A percentile compares a stretch with the other conserved stretches of the same genome.
Conservation (phyloP, 2,329 filamentous ascomycete genomes). For the Madurella mycetomatis region DNA sequence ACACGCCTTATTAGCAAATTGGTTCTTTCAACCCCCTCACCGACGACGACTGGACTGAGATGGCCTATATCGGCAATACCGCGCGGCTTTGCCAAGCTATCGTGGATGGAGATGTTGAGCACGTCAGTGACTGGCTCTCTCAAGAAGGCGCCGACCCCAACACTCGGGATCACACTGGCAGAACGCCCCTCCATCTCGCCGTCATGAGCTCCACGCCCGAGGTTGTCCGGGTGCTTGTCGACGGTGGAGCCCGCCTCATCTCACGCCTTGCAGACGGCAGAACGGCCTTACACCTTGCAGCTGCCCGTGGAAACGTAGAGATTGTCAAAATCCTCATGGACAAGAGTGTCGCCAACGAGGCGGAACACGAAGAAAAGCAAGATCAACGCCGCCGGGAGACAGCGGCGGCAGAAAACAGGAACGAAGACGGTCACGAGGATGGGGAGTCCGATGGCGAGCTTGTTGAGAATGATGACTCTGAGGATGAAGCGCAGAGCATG, state of each 20-base stretch:
- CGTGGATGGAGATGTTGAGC: slow-evolving; percentile 65
- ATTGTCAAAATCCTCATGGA: slow-evolving; percentile 70
- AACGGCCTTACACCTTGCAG: slow-evolving; percentile 79
- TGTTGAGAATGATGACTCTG: slow-evolving; percentile 41
- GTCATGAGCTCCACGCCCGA: slow-evolving; percentile 63
- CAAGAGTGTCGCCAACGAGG: slow-evolving; percentile 71
- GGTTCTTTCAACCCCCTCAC: slow-evolving; percentile 75
- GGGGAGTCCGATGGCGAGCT: slow-evolving; percentile 43
- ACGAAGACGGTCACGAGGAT: slow-evolving; percentile 29
- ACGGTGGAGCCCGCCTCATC: slow-evolving; percentile 67
- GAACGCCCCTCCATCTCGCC: slow-evolving; percentile 75
- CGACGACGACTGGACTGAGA: slow-evolving; percentile 81
- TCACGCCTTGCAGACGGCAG: slow-evolving; percentile 72
- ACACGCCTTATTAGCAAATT: slow-evolving; percentile 37
- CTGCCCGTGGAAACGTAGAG: slow-evolving; percentile 60
- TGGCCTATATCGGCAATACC: slow-evolving; percentile 83
- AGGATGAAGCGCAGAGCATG: slow-evolving; percentile 48
- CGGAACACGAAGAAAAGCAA: slow-evolving; percentile 57
- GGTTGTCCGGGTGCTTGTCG: slow-evolving; percentile 66
- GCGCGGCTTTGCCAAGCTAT: slow-evolving; percentile 75
- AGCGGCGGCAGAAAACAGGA: slow-evolving; percentile 22
- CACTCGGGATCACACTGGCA: slow-evolving; percentile 70
- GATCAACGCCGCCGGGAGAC: slow-evolving; percentile 42
- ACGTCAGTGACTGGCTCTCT: slow-evolving; percentile 64
- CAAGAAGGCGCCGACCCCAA: slow-evolving; percentile 68